phyloP scores from a whole-genome alignment of 192 early-diverging fungal species.

The Diversispora eburnea region DNA sequence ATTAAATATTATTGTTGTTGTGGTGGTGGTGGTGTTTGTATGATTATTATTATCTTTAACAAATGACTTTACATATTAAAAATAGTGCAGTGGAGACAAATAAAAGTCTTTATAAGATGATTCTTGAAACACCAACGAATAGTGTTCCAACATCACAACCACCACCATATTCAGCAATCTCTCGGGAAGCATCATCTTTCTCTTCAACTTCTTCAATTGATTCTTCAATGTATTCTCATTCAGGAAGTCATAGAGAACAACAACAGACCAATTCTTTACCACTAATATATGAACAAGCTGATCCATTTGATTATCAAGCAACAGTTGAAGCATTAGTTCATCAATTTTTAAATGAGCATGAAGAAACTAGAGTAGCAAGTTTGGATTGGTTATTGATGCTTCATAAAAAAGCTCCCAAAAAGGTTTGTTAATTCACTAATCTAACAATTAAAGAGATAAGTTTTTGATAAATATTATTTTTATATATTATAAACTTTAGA shows the following conservation, averaged over 20 bases:
- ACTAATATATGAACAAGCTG: conserved; percentile 23
- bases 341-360: conserved; percentile 82
- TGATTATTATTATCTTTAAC: conserved; percentile 16
- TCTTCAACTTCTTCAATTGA: conserved; percentile 3
- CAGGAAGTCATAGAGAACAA: conserved; percentile 4
- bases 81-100: conserved; percentile 82
- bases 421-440: conserved; percentile 37
- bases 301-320: conserved; percentile 81
- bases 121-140: conserved; percentile 57
- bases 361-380: conserved; percentile 87
- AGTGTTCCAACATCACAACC: not conserved
- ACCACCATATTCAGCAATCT: not conserved
- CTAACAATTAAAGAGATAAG: too few relatives aligned
- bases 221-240: not conserved
- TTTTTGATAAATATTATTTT: conserved; percentile 29
- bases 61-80: conserved; percentile 24
- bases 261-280: not conserved
- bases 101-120: conserved; percentile 68
- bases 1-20: not conserved
- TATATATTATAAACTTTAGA: conserved; percentile 42
- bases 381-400: conserved; percentile 98
- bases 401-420: conserved; percentile 85
- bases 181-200: not conserved
- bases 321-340: conserved; percentile 76
- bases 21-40: too few relatives aligned